A percentile compares a stretch with the other conserved stretches of the same genome.
These are phyloP conservation scores for Termitomyces bulborhizus DNA, from an alignment of 768 basidiomycete species.

Conservation along the genomic window DNA sequence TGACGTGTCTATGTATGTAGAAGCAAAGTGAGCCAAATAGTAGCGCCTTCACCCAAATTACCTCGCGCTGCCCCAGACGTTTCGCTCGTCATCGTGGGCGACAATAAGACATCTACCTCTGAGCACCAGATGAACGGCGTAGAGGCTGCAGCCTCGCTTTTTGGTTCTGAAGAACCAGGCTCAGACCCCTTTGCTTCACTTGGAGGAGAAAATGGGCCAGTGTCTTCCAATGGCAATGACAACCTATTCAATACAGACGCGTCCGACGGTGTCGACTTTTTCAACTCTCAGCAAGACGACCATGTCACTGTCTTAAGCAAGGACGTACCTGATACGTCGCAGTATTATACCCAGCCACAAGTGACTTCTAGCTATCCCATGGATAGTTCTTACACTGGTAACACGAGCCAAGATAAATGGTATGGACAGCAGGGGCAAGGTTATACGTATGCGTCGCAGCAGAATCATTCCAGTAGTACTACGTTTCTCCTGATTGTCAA, in stretches of 20 bases:
- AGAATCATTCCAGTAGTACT: slow-evolving; percentile 7
- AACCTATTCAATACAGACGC: slow-evolving; percentile 13
- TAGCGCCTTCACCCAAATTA: slow-evolving; percentile 7
- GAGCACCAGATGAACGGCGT: slow-evolving; percentile 47
- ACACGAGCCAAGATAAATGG: slow-evolving; percentile 21
- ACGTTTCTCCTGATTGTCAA: neutral
- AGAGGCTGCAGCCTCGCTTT: slow-evolving; percentile 78
- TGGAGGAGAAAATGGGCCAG: slow-evolving; percentile 24
- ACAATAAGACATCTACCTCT: neutral
- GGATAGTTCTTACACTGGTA: slow-evolving; percentile 4
- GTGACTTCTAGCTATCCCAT: slow-evolving; percentile 7
- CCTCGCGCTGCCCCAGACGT: neutral
- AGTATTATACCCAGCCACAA: slow-evolving; percentile 16
- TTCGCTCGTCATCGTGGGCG: slow-evolving; percentile 6
- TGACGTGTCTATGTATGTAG: slow-evolving; percentile 27
- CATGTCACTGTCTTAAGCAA: neutral
- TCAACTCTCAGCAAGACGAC: neutral
- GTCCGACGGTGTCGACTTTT: slow-evolving; percentile 7
- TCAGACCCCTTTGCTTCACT: slow-evolving; percentile 62
- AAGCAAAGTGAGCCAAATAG: slow-evolving; percentile 33
- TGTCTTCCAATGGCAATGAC: slow-evolving; percentile 17
- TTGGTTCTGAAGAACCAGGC: slow-evolving; percentile 58
- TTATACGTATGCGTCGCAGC: slow-evolving; percentile 18
- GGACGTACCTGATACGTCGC: slow-evolving; percentile 11
- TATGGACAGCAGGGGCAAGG: slow-evolving; percentile 22